These are phyloP conservation scores for Lecanicillium sp. DNA, from an alignment of 2,329 filamentous ascomycete genomes.

Conservation along the genomic window DNA sequence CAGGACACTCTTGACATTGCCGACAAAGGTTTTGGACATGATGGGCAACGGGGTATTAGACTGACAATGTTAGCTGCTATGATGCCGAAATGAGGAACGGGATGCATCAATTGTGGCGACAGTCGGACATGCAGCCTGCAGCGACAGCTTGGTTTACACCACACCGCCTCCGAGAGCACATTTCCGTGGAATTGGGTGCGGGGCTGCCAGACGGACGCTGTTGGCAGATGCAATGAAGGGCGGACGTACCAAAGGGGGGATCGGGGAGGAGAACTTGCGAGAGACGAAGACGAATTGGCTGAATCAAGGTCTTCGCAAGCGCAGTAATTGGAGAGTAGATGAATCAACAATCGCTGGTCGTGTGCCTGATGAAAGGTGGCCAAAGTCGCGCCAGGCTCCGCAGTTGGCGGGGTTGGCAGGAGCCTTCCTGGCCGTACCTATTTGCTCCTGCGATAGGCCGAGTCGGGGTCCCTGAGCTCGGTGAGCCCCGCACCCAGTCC, in stretches of 20 bases:
- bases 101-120: background rate
- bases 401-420: background rate
- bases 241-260: conserved; percentile 6
- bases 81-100: background rate
- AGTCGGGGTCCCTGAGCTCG: no score
- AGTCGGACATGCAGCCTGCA: conserved; percentile 1
- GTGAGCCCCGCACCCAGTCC: no score
- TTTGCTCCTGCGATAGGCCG: no score
- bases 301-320: conserved; percentile 1
- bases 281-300: conserved; percentile 2
- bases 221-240: background rate
- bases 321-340: conserved; percentile 2
- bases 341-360: conserved; percentile 1
- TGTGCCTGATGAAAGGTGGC: conserved; percentile 5
- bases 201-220: no score
- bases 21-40: conserved; percentile 50
- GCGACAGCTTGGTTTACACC: conserved; percentile 6
- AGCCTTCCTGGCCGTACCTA: no score
- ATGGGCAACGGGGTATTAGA: conserved; percentile 19
- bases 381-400: background rate
- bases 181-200: background rate
- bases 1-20: conserved; percentile 85
- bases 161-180: conserved; percentile 6
- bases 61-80: conserved; percentile 3
- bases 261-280: background rate